phyloP scores from a whole-genome alignment of 2,329 filamentous ascomycete genomes.

The Colletotrichum sansevieriae region DNA sequence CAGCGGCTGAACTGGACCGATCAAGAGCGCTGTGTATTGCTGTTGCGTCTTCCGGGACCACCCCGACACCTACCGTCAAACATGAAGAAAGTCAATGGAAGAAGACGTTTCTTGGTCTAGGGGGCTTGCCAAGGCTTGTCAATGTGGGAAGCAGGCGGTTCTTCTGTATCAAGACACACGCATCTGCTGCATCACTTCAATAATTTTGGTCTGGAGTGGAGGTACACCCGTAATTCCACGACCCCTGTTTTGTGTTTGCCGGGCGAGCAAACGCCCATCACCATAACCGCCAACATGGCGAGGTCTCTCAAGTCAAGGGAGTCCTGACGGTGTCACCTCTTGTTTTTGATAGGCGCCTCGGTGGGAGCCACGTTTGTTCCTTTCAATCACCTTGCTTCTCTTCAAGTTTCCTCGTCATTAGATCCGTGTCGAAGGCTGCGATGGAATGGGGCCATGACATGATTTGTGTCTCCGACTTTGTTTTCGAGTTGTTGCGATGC shows the following conservation, averaged over 20 bases:
- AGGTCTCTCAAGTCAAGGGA: neutral
- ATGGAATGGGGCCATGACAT: neutral
- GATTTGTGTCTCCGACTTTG: slow-evolving; percentile 13
- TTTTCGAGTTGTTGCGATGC: slow-evolving; percentile 30
- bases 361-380: slow-evolving; percentile 3
- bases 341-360: slow-evolving; percentile 11
- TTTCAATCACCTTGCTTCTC: slow-evolving; percentile 1
- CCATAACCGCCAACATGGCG: neutral
- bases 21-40: neutral
- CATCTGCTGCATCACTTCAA: neutral
- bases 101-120: neutral
- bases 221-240: too few relatives aligned
- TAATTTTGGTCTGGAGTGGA: too few relatives aligned
- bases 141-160: neutral
- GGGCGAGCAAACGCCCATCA: slow-evolving; percentile 3
- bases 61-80: slow-evolving; percentile 6
- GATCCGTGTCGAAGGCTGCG: neutral
- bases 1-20: neutral
- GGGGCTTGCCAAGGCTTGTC: slow-evolving; percentile 17
- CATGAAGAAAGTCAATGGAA: slow-evolving; percentile 6
- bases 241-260: slow-evolving; percentile 14
- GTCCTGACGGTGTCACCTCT: slow-evolving; percentile 14
- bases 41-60: neutral
- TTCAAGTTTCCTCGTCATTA: neutral
- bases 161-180: neutral